Base-by-base conservation (phyloP, 2,329 filamentous ascomycete genomes). In the Dactylella cylindrospora region DNA sequence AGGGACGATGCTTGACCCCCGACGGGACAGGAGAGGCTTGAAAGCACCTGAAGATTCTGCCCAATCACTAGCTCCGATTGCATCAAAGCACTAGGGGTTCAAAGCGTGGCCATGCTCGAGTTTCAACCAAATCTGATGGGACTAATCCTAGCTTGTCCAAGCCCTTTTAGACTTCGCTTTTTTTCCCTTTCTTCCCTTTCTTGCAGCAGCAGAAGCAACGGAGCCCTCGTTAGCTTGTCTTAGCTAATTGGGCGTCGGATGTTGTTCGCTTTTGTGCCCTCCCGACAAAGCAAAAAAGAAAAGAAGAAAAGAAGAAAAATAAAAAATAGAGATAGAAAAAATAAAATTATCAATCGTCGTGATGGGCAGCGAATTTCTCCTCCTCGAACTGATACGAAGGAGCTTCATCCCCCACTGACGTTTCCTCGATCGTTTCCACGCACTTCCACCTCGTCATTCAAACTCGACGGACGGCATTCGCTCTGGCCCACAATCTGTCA, bases 331-430 rank as follows among this genome's bases (percentile, higher is more conserved):
- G n/a, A n/a, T n/a, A n/a, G n/a, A n/a, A n/a, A n/a, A n/a, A n/a
- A n/a, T n/a, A 44, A 52, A 47, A 60, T 60, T 39, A 60, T 49
- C 49, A 43, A 38, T 53, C 43, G 25, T 50, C 44, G 49, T 62
- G 49, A 47, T 50, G 55, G 41, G n/a, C n/a, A n/a, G n/a, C n/a
- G n/a, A n/a, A n/a, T n/a, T n/a, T n/a, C n/a, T n/a, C n/a, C n/a
- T n/a, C n/a, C n/a, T n/a, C n/a, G n/a, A n/a, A n/a, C n/a, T n/a
- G n/a, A n/a, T n/a, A n/a, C n/a, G n/a, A n/a, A n/a, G n/a, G n/a
- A n/a, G n/a, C n/a, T n/a, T n/a, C n/a, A n/a, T n/a, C n/a, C n/a
- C n/a, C n/a, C n/a, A n/a, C n/a, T n/a, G n/a, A n/a, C n/a, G n/a
- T n/a, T n/a, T 33, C 25, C 31, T 40, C 29, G 26, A 29, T 49